Evolutionary conservation across 2,329 filamentous ascomycete genomes (phyloP), one percentile per base, ranked within the genome.

Genomic region (Hypomyces rosellus): DNA sequence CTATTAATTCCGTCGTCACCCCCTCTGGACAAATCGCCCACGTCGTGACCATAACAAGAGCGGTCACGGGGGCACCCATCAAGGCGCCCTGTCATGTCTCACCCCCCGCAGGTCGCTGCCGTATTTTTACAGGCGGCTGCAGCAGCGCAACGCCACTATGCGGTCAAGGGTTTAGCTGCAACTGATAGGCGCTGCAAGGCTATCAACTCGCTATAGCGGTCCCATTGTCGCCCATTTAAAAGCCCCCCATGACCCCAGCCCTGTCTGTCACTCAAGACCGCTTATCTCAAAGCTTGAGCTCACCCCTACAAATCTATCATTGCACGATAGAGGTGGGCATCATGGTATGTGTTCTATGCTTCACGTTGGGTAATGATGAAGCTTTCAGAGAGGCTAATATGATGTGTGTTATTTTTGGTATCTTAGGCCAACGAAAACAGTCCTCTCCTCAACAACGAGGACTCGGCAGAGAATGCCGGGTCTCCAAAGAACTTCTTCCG

Each of bases 361-460:
- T 30, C 25, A 30, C 20, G 20, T 2, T 37, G 8, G 30, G 11
- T 9, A 3, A 33, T 13, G 22, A 33, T 39, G 36, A 20, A 4
- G 16, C 9, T 13, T 3, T 34, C 43, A 34, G 5, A 33, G 1
- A 30, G 15, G 40, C 49, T 54, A 48, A 48, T 45, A 44, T 43
- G 20, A 37, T 30, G 25, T 30, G 25, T 30, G 25, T 30, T 3
- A 11, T 30, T 39, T 38, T 5, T 20, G n/a, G n/a, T 12, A 38
- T 48, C 60, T 12, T 53, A 73, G 68, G 55, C 66, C 47, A 69
- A 70, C 52, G 72, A 74, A 57, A 65, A 65, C 52, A 70, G 68
- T 45, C 74, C 74, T 51, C 70, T 77, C 54, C 65, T 77, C 46
- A 55, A 65, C 50, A 55, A 59, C 51, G 58, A 63, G 20, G 64